Base-by-base conservation (phyloP, 352 stramenopile genomes). In the Pythium brassicae region DNA sequence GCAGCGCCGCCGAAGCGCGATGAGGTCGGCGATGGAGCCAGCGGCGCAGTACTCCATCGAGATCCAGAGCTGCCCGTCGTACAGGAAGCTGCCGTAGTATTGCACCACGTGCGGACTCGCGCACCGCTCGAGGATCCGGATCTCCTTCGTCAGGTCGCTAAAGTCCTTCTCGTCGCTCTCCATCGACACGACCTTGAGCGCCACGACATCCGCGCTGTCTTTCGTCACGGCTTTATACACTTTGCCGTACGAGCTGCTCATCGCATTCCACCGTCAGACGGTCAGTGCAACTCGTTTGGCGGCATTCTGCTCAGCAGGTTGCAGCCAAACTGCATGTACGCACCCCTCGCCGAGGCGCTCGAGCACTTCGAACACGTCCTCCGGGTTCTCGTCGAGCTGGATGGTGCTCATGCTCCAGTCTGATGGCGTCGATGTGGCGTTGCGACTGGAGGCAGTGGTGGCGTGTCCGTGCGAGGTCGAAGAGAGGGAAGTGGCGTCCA, bases 21-120 rank as follows among this genome's bases (percentile, higher is more conserved):
- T 78, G 34, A 96, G 66, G 62, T 95, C 86, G 35, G 83, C 72
- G 29, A 96, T 69, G 2, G 87, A 96, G 0, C 88, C 88, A 9
- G 79, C 87, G 27, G 86, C 84, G 48, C 89, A 89, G 47, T 86
- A 94, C 62, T 96, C 88, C 88, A 96, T 96, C 22, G 84, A 74
- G 63, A 96, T 96, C 82, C 78, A 92, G 26, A 92, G 54, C 40
- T 91, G 77, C 40, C 62, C 69, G 50, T 89, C 77, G 65, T 81
- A 89, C 50, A 85, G 64, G 48, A 91, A 89, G 71, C 78, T 88
- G 17, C 76, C 85, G 57, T 82, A 86, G 61, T 97, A 97, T 35
- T 90, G 77, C 39, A 94, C 90, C 35, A 97, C 77, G 51, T 92
- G 87, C 15, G 84, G 83, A 22, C 80, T 92, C 46, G 72, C 61